These are phyloP conservation scores for Noccaea bulbosa DNA, from an alignment of 345 rosid species.

Conservation along the genomic window DNA sequence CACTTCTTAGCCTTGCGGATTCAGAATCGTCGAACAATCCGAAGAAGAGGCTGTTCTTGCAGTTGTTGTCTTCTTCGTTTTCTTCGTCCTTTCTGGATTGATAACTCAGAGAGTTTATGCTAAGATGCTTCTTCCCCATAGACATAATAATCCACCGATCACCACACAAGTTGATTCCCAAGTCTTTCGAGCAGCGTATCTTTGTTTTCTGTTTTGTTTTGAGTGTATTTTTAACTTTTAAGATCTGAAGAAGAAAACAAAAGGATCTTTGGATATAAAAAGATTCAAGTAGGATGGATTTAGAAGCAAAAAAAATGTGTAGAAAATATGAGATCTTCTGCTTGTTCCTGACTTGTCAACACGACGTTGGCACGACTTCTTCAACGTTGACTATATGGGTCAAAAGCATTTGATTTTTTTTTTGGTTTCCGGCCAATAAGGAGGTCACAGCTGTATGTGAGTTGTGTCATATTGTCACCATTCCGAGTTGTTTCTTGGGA, in stretches of 20 bases:
- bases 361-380: constrained; percentile 41
- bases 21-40: constrained; percentile 43
- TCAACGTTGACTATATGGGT: constrained; percentile 33
- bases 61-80: constrained; percentile 24
- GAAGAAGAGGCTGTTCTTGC: constrained; percentile 38
- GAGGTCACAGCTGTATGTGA: neutral
- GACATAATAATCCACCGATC: constrained; percentile 22
- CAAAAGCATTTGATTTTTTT: constrained; percentile 26
- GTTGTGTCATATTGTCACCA: constrained; percentile 4
- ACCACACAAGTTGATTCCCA: constrained; percentile 13
- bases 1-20: constrained; percentile 35
- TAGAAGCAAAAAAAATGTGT: constrained; percentile 26
- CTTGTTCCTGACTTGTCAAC: constrained; percentile 43
- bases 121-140: constrained; percentile 37
- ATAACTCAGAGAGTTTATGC: constrained; percentile 25
- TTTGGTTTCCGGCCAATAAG: constrained; percentile 16
- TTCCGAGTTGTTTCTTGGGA: constrained; percentile 34
- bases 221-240: constrained; percentile 5
- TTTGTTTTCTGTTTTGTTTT: neutral
- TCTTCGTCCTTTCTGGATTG: constrained; percentile 10
- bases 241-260: constrained; percentile 2
- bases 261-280: constrained; percentile 3
- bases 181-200: neutral
- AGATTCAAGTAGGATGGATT: constrained; percentile 21
- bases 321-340: constrained; percentile 17